These are phyloP conservation scores for Aspergillus conjunctus DNA, from an alignment of 495 filamentous ascomycete genomes.

Conservation along the genomic window DNA sequence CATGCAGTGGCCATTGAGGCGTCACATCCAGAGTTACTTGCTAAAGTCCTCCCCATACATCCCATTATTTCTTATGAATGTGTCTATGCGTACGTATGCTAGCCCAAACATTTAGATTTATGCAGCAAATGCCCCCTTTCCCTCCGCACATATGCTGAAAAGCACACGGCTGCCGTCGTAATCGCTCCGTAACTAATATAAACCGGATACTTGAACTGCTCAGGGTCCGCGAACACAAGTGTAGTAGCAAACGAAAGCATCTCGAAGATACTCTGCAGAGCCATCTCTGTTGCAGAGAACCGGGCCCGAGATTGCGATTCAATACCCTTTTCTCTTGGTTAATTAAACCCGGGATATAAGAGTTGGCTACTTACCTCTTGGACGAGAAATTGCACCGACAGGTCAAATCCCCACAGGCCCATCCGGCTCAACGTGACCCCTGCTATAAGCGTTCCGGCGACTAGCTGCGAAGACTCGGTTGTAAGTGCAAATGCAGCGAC, in stretches of 20 bases:
- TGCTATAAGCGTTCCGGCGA: conserved; percentile 49
- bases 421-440: conserved; percentile 61
- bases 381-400: conserved; percentile 63
- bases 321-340: conserved; percentile 43
- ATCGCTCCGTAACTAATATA: conserved; percentile 58
- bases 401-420: conserved; percentile 70
- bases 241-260: conserved; percentile 62
- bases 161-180: conserved; percentile 49
- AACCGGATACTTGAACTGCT: conserved; percentile 62
- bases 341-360: not conserved
- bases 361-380: conserved; percentile 56
- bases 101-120: conserved; percentile 33
- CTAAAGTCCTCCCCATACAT: too few relatives aligned
- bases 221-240: conserved; percentile 57
- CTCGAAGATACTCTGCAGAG: conserved; percentile 68
- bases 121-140: conserved; percentile 68
- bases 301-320: conserved; percentile 50
- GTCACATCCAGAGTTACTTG: too few relatives aligned
- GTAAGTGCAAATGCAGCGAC: conserved; percentile 46
- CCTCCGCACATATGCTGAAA: conserved; percentile 57
- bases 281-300: conserved; percentile 64
- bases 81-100: not conserved
- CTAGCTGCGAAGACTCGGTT: conserved; percentile 29
- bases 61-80: too few relatives aligned
- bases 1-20: too few relatives aligned